Conservation (phyloP, 768 basidiomycete species). For the Glaciozyma martinii region DNA sequence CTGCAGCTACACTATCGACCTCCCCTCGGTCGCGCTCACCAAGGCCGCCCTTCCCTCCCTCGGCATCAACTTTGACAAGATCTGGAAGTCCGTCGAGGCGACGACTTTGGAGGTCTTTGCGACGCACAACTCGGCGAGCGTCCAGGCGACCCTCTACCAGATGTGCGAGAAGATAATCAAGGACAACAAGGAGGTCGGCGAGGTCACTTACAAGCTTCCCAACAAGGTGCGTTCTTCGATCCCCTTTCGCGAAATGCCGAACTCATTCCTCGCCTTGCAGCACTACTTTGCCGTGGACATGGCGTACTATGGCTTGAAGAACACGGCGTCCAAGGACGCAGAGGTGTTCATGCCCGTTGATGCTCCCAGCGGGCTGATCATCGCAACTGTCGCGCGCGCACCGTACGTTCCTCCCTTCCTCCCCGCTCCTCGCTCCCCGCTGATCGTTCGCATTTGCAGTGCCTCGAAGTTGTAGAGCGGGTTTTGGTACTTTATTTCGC, state of each 20-base stretch:
- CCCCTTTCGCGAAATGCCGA: not conserved
- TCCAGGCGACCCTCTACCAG: conserved; percentile 62
- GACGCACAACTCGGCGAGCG: conserved; percentile 64
- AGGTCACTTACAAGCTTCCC: conserved; percentile 66
- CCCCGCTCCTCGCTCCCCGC: too few relatives aligned
- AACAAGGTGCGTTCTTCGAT: conserved; percentile 44
- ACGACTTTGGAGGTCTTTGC: conserved; percentile 76
- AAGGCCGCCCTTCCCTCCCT: conserved; percentile 38
- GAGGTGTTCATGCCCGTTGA: conserved; percentile 81
- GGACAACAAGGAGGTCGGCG: conserved; percentile 54
- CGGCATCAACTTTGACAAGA: conserved; percentile 52
- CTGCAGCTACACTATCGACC: conserved; percentile 42
- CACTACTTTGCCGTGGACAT: conserved; percentile 80
- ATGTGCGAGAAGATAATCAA: conserved; percentile 52
- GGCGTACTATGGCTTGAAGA: conserved; percentile 50
- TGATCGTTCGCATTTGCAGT: too few relatives aligned
- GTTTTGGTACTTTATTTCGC: too few relatives aligned
- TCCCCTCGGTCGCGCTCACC: conserved; percentile 42
- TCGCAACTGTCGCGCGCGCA: conserved; percentile 27
- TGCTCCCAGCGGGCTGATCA: conserved; percentile 37
- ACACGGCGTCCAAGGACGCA: conserved; percentile 48
- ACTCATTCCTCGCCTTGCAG: conserved; percentile 43
- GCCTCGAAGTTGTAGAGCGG: too few relatives aligned
- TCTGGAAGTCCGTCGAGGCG: conserved; percentile 49
- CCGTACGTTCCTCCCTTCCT: not conserved